Base-by-base conservation (phyloP, 306 rosid species). In the Geum urbanum region DNA sequence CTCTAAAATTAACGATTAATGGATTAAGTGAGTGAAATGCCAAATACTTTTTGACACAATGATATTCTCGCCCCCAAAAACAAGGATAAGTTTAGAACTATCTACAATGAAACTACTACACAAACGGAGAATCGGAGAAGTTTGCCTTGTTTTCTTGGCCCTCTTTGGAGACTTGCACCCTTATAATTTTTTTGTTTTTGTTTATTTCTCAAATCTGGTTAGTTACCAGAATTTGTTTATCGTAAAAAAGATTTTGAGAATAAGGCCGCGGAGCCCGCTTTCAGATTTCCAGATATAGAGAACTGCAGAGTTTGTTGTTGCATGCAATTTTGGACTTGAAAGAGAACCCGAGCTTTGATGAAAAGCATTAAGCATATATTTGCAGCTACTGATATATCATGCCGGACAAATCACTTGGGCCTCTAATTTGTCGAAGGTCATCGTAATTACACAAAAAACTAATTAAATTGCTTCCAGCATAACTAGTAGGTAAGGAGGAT, bases 401-500 rank as follows among this genome's bases (percentile, higher is more conserved):
- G n/a, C 32, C 1, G 19, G 44, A 47, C 68, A 47, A 66, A 61
- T 48, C 48, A 44, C 24, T 48, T 60, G 27, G 4, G 41, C 60
- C 54, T 60, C 53, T 61, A 37, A n/a, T 37, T 0, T 24, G 47
- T 41, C 32, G 41, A 14, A 9, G 37, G 37, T 56, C 40, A 6
- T 49, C 49, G 16, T 12, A 45, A 55, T 47, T 63, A 27, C 41
- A 7, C 63, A 6, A 57, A 57, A 32, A 58, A 32, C 19, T 6
- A 7, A 35, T 3, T 7, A 59, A 15, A 57, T 59, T 44, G 14
- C 8, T 59, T 35, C 15, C 6, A 32, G 22, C 15, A 9, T 2
- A 66, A 50, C 18, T 14, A 67, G 67, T 75, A 39, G 74, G 64
- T 60, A 32, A 32, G 40, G 47, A 43, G 9, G 8, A 66, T 75